Evolutionary conservation across 768 basidiomycete species (phyloP).

Genomic region (Leucosporidium scottii): DNA sequence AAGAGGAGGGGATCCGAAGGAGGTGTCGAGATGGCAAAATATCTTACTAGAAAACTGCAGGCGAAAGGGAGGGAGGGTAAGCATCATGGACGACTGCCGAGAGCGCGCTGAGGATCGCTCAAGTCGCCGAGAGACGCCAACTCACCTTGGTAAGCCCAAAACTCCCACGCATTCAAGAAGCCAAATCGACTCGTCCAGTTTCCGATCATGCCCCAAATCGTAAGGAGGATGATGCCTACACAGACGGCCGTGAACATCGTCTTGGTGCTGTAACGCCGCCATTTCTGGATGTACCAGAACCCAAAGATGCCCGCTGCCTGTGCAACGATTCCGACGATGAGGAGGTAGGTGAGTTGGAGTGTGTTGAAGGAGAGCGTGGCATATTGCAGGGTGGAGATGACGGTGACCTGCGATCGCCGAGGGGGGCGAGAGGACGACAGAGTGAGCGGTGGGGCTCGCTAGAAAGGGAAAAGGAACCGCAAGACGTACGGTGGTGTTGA

Average conservation of each 20-base stretch:
- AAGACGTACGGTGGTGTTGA: background rate
- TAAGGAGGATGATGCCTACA: background rate
- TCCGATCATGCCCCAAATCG: background rate
- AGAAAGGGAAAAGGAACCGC: too few relatives aligned
- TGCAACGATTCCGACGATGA: conserved; percentile 5
- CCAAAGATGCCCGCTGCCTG: background rate
- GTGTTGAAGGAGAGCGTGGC: background rate
- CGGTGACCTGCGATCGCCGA: background rate
- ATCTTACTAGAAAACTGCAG: background rate
- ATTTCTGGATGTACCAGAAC: background rate
- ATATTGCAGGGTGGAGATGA: background rate
- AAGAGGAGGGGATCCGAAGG: too few relatives aligned
- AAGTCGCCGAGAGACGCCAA: too few relatives aligned
- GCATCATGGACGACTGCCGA: too few relatives aligned
- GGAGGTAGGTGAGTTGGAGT: background rate
- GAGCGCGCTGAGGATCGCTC: too few relatives aligned
- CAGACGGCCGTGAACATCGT: conserved; percentile 7
- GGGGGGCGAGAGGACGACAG: background rate
- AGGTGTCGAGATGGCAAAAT: too few relatives aligned
- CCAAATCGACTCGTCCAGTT: background rate
- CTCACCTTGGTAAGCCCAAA: background rate
- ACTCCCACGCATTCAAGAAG: background rate
- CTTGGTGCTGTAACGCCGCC: background rate
- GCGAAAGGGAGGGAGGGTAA: too few relatives aligned
- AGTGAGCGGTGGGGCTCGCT: background rate